phyloP scores from a whole-genome alignment of 2,329 filamentous ascomycete species.

The Colletotrichum higginsianum region DNA sequence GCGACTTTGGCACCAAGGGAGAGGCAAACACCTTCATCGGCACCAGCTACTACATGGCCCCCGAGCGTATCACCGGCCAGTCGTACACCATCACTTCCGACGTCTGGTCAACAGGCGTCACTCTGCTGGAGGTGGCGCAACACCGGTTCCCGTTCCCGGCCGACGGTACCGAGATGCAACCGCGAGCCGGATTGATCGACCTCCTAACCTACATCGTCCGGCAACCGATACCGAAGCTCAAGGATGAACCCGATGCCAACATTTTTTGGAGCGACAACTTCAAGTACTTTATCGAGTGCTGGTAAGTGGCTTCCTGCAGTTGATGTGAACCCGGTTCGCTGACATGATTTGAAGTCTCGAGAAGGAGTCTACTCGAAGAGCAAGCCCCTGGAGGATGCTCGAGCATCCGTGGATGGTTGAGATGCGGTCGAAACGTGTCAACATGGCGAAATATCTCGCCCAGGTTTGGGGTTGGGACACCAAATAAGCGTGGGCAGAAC shows the following conservation, averaged over 20 bases:
- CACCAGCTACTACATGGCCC: constrained; percentile 99
- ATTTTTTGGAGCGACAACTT: constrained; percentile 98
- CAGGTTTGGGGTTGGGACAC: constrained; percentile 98
- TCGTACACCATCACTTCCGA: constrained; percentile 99
- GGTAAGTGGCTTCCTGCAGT: constrained; percentile 73
- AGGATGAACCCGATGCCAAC: constrained; percentile 90
- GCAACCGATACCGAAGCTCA: constrained; percentile 94
- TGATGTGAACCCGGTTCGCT: constrained; percentile 3
- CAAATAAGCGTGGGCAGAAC: background rate
- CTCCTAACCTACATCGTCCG: constrained; percentile 97
- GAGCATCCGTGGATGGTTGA: constrained; percentile 99
- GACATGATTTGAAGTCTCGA: constrained; percentile 76
- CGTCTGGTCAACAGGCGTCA: constrained; percentile 98
- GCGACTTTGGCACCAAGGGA: constrained; percentile 98
- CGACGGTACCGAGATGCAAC: constrained; percentile 95
- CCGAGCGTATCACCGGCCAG: constrained; percentile 96
- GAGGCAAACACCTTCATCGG: constrained; percentile 99
- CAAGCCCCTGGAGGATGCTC: constrained; percentile 98
- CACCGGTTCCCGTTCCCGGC: constrained; percentile 98
- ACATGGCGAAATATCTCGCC: constrained; percentile 94
- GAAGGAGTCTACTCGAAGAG: constrained; percentile 89
- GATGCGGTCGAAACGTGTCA: constrained; percentile 95
- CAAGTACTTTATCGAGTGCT: constrained; percentile 99
- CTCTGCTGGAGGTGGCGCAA: constrained; percentile 98
- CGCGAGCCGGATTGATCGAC: constrained; percentile 92